A percentile compares a stretch with the other conserved stretches of the same genome.
Evolutionary conservation across 176 grass and related monocot genomes (phyloP).

Genomic region (Juncus effusus): DNA sequence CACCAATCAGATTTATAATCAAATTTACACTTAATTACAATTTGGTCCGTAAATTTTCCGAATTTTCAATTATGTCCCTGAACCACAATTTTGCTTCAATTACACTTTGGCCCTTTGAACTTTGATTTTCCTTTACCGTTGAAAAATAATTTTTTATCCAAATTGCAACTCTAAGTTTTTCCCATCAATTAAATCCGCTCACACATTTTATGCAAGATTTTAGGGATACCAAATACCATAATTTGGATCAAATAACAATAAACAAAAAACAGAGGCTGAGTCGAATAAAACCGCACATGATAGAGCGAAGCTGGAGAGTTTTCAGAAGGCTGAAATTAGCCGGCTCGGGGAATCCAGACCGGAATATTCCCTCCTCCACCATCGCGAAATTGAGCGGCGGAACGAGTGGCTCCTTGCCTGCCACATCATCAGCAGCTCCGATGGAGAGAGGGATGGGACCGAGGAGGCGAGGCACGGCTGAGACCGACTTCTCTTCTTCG

Average conservation of each 20-base stretch:
- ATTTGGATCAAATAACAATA: neutral
- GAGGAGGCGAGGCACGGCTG: slow-evolving; percentile 2
- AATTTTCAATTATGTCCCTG: too few species aligned
- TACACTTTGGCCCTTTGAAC: neutral
- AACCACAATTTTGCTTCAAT: neutral
- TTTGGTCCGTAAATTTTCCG: neutral
- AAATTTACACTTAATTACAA: neutral
- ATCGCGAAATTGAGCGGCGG: slow-evolving; percentile 80
- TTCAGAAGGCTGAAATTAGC: slow-evolving; percentile 62
- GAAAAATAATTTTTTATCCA: too few species aligned
- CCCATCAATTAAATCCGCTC: too few species aligned
- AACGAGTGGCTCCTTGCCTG: slow-evolving; percentile 6
- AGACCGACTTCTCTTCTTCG: slow-evolving; percentile 11
- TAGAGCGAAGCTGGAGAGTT: slow-evolving; percentile 68
- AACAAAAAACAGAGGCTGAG: slow-evolving; percentile 6
- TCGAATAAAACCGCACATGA: slow-evolving; percentile 49
- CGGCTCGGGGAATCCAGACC: slow-evolving; percentile 59
- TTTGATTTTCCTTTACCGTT: neutral
- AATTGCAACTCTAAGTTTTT: too few species aligned
- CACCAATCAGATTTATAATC: neutral
- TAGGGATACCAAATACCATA: slow-evolving; percentile 5
- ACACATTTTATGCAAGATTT: too few species aligned
- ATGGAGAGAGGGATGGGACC: neutral
- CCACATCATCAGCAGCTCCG: slow-evolving; percentile 2
- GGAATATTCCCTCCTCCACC: slow-evolving; percentile 84